phyloP scores from a whole-genome alignment of 2,329 filamentous ascomycete species.

The Rhexocercosporidium sp. region DNA sequence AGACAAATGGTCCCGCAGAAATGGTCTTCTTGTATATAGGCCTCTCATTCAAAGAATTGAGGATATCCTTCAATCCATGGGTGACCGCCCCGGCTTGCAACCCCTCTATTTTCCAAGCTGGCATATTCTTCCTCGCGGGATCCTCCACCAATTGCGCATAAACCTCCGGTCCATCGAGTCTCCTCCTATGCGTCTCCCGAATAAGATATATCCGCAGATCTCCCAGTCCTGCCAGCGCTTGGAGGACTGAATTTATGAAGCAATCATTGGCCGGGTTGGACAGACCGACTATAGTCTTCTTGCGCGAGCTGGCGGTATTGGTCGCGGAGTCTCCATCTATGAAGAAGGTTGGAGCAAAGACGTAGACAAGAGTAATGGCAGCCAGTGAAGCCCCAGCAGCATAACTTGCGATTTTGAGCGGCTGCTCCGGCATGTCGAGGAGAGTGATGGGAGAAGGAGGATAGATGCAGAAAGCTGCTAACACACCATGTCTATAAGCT shows the following conservation, averaged over 20 bases:
- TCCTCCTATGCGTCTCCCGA: constrained; percentile 83
- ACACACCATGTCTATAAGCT: constrained; percentile 8
- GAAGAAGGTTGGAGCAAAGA: constrained; percentile 96
- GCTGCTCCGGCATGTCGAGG: constrained; percentile 76
- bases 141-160: constrained; percentile 67
- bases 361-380: constrained; percentile 93
- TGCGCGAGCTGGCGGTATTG: constrained; percentile 60
- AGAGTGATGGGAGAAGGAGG: constrained; percentile 1
- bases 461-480: background rate
- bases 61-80: constrained; percentile 85
- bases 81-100: constrained; percentile 86
- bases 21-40: constrained; percentile 95
- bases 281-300: constrained; percentile 88
- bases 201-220: constrained; percentile 93
- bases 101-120: constrained; percentile 66
- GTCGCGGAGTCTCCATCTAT: constrained; percentile 78
- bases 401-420: constrained; percentile 85
- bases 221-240: constrained; percentile 87
- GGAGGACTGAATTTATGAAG: constrained; percentile 95
- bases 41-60: constrained; percentile 90
- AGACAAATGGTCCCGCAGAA: constrained; percentile 82
- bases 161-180: constrained; percentile 76
- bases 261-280: constrained; percentile 93
- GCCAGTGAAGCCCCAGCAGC: constrained; percentile 94
- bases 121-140: constrained; percentile 52